Evolutionary conservation across 345 rosid genomes (phyloP).

Genomic region (Rhodomyrtus tomentosa): DNA sequence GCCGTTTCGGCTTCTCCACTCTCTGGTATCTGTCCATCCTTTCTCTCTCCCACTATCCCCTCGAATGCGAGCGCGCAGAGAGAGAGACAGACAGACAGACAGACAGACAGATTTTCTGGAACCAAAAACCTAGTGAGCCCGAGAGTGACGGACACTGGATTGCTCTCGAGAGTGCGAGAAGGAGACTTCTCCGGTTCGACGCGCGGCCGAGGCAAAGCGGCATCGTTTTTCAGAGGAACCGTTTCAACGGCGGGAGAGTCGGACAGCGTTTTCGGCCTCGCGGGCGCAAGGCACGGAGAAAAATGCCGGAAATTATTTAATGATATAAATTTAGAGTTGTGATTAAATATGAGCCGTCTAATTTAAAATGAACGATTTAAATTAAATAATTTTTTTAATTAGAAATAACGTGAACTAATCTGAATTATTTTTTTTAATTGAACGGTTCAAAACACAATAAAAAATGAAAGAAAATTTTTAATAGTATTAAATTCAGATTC

Average conservation of each 20-base stretch:
- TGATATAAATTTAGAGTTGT: too few species aligned
- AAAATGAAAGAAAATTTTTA: too few species aligned
- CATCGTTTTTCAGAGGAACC: background rate
- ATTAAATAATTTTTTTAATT: too few species aligned
- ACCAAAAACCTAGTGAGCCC: conserved; percentile 24
- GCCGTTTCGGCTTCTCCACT: conserved; percentile 64
- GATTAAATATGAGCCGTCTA: too few species aligned
- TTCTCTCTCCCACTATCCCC: background rate
- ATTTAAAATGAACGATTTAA: too few species aligned
- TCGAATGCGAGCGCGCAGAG: background rate
- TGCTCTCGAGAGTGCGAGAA: background rate
- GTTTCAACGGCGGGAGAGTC: background rate
- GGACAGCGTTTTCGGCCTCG: background rate
- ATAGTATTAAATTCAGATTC: too few species aligned
- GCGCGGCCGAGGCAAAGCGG: background rate
- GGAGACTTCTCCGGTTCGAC: background rate
- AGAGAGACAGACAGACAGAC: conserved; percentile 2
- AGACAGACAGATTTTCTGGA: background rate
- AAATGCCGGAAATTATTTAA: too few species aligned
- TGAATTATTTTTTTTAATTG: too few species aligned
- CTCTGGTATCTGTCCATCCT: conserved; percentile 79
- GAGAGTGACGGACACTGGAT: background rate
- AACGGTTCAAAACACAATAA: too few species aligned
- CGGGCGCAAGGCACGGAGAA: background rate
- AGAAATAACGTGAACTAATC: too few species aligned